These are phyloP conservation scores for Kluyveromyces nonfermentans DNA, from an alignment of 805 yeast species.

Conservation along the genomic window DNA sequence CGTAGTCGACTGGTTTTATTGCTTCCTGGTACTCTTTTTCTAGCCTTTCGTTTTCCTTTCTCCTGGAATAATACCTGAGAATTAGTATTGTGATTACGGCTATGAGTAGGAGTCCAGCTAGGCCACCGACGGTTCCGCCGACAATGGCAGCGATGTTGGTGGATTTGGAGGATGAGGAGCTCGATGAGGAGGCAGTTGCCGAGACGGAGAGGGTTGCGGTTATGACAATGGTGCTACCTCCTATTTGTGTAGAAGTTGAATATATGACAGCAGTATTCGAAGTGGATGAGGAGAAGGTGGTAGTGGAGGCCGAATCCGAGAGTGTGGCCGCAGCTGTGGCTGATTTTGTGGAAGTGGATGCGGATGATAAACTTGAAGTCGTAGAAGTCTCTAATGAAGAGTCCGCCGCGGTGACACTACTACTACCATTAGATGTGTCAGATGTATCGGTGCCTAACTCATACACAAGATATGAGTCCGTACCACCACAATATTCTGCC, in stretches of 20 bases:
- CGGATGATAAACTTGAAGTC: constrained; percentile 3
- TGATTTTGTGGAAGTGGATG: constrained; percentile 12
- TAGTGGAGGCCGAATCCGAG: constrained; percentile 15
- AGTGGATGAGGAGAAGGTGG: constrained; percentile 20
- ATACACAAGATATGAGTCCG: constrained; percentile 38
- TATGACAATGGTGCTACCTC: constrained; percentile 22
- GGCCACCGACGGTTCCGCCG: constrained; percentile 54
- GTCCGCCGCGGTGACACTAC: not conserved
- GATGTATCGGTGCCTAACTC: constrained; percentile 22
- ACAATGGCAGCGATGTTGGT: constrained; percentile 46
- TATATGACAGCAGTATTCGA: constrained; percentile 1
- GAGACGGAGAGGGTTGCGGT: constrained; percentile 14
- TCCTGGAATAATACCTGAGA: constrained; percentile 30
- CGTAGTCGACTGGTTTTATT: constrained; percentile 36
- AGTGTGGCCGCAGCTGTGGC: constrained; percentile 14
- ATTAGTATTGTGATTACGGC: constrained; percentile 33
- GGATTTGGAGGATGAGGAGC: constrained; percentile 8
- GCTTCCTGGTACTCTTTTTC: constrained; percentile 53
- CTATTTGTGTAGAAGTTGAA: constrained; percentile 16
- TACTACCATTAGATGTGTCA: not conserved
- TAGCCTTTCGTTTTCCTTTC: constrained; percentile 38
- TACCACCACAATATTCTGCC: constrained; percentile 55
- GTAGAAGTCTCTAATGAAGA: constrained; percentile 1
- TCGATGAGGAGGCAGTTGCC: constrained; percentile 9
- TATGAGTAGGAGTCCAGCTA: constrained; percentile 36